Percentiles rank a stretch among this genome's conserved stretches.
These are phyloP conservation scores for Coniophora puteana DNA, from an alignment of 1,284 basidiomycete species.

Conservation along the genomic window DNA sequence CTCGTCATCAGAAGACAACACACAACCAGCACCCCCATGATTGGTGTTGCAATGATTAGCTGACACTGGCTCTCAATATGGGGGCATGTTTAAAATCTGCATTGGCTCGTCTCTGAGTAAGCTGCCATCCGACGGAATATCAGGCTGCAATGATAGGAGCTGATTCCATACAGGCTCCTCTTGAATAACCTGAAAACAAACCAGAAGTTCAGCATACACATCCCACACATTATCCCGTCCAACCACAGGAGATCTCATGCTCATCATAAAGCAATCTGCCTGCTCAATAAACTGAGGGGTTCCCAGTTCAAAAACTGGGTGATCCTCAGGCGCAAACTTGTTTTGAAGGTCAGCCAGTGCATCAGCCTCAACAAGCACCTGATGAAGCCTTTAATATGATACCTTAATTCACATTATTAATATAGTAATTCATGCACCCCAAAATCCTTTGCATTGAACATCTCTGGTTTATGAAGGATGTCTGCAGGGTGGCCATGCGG, in stretches of 20 bases:
- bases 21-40: too few species aligned
- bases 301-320: constrained; percentile 3
- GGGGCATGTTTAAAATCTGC: too few species aligned
- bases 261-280: neutral
- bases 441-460: neutral
- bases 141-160: neutral
- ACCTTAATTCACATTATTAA: too few species aligned
- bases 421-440: too few species aligned
- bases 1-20: too few species aligned
- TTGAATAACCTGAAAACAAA: neutral
- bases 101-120: too few species aligned
- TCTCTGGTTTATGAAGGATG: neutral
- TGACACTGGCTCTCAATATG: too few species aligned
- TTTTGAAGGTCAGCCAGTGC: neutral
- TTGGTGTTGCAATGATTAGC: too few species aligned
- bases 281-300: constrained; percentile 1
- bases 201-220: neutral
- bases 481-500: neutral
- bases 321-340: constrained; percentile 3
- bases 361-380: too few species aligned
- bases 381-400: too few species aligned
- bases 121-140: neutral
- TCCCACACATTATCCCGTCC: constrained; percentile 1
- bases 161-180: neutral
- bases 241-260: neutral